Base-by-base conservation (phyloP, 768 basidiomycete genomes). In the Rhodotorula diobovata region DNA sequence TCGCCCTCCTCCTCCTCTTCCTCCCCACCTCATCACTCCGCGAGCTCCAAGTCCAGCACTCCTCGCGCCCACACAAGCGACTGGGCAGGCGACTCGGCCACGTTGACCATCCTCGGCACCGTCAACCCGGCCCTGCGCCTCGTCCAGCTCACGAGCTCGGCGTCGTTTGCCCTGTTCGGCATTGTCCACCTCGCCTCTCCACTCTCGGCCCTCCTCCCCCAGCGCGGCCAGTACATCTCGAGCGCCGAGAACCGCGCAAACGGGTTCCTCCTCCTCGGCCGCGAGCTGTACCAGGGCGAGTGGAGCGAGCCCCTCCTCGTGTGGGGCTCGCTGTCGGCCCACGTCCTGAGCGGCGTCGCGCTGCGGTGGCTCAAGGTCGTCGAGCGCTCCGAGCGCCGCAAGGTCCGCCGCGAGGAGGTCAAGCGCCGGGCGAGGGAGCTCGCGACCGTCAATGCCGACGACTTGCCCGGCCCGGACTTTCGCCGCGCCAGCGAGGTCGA, bases 151-250 rank as follows among this genome's bases (percentile, higher is more conserved):
- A 37, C 68, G 51, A 62, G 58, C 18, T 64, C 73, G 79, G 78
- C 94, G 25, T 93, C 93, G 2, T 95, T 98, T 76, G 95, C 96
- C 80, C 93, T 94, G 4, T 84, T 99, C 37, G 80, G 94, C 78
- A 90, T 93, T 34, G 50, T 76, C 7, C 77, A 77, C 68, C 67
- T 77, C 58, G 58, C 69, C 18, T 56, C 73, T 0, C 75, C 77
- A 2, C 57, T 77, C 48, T 48, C 66, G 25, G 73, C 71, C 7
- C 65, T 70, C 32, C 51, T 71, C 3, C 66, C 73, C 0, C 88
- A 88, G 66, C 93, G 90, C 25, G 83, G 84, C 60, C 92, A 93
- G 30, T 67, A 66, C 70, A 30, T 71, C 55, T 23, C 43, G 12
- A 37, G 34, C 80, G 92, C 92, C 79, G 92, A 93, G 78, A 90